phyloP scores from a whole-genome alignment of 1,284 basidiomycete genomes.

The Lentinula novae-zelandiae region DNA sequence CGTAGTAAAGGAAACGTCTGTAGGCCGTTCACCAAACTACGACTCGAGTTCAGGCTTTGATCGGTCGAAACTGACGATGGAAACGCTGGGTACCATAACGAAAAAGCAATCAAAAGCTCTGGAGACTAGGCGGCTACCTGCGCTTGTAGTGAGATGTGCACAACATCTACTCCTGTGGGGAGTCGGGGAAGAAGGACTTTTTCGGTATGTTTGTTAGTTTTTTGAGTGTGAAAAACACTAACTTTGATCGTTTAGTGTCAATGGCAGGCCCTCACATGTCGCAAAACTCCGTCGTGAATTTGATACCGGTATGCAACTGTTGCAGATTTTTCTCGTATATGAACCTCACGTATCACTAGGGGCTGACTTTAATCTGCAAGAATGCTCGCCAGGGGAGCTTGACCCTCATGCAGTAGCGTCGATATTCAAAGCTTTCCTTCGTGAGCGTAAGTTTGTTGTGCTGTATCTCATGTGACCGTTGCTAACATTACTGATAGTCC shows the following conservation, averaged over 20 bases:
- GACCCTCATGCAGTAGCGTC: slow-evolving; percentile 92
- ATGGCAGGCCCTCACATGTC: slow-evolving; percentile 73
- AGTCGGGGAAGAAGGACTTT: slow-evolving; percentile 79
- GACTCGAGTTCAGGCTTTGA: slow-evolving; percentile 20
- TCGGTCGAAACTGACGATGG: background rate
- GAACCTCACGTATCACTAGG: slow-evolving; percentile 39
- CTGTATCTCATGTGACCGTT: background rate
- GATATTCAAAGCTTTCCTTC: slow-evolving; percentile 76
- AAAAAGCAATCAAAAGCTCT: slow-evolving; percentile 31
- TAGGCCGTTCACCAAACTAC: slow-evolving; percentile 22
- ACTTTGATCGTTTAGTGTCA: slow-evolving; percentile 47
- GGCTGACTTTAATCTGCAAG: slow-evolving; percentile 77
- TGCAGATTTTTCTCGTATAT: slow-evolving; percentile 13
- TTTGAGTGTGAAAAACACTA: background rate
- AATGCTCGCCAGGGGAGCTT: slow-evolving; percentile 75
- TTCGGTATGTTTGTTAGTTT: slow-evolving; percentile 49
- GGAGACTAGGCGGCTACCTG: slow-evolving; percentile 61
- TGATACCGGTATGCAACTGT: slow-evolving; percentile 60
- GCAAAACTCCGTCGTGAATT: slow-evolving; percentile 75
- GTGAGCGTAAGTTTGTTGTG: slow-evolving; percentile 57
- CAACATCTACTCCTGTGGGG: slow-evolving; percentile 81
- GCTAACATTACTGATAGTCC: slow-evolving; percentile 47
- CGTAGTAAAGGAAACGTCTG: slow-evolving; percentile 59
- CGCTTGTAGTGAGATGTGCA: slow-evolving; percentile 72
- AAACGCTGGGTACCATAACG: slow-evolving; percentile 23